Base-by-base conservation (phyloP, 2,329 filamentous ascomycete species). In the Sporothrix variecibatus region DNA sequence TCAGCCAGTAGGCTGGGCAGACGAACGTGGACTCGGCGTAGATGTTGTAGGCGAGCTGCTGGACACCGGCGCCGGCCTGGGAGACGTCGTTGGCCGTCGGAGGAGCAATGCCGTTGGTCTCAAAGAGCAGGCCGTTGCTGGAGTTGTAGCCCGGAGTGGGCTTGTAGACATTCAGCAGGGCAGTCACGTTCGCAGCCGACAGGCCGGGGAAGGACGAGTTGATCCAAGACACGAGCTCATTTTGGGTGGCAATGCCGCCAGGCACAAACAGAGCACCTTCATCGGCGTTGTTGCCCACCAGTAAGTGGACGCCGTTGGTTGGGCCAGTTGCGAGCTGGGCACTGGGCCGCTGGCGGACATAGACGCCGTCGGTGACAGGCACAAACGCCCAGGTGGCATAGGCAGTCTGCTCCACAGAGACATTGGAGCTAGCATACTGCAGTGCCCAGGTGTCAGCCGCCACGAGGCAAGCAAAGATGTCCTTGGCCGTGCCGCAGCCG, bases 1-100 rank as follows among this genome's bases (percentile, higher is more conserved):
- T 83, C 60, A 87, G 79, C 86, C 86, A 88, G 79, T 88, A 88
- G 0, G 84, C 83, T 0, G 87, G 84, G 77, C 87, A 89, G 15
- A 87, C 82, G 72, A 88, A 88, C 0, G 85, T 87, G 0, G 84
- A 83, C 79, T 89, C 87, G 51, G 82, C 85, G 76, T 85, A 87
- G 62, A 88, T 83, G 75, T 86, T 85, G 74, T 83, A 80, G 11
- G 85, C 86, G 12, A 84, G 82, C 75, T 88, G 86, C 74, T 88
- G 86, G 72, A 86, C 84, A 5, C 86, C 86, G 0, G 81, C 83
- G 0, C 80, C 85, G 38, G 84, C 81, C 40, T 49, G 73, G 0
- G 77, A 78, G 7, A 77, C 60, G 28, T 81, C 60, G 15, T 75
- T 77, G 31, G 77, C 78, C 49, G 76, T 77, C 12, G 78, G 75